These are phyloP conservation scores for Cadophora sp. DNA, from an alignment of 2,329 filamentous ascomycete genomes.

Conservation along the genomic window DNA sequence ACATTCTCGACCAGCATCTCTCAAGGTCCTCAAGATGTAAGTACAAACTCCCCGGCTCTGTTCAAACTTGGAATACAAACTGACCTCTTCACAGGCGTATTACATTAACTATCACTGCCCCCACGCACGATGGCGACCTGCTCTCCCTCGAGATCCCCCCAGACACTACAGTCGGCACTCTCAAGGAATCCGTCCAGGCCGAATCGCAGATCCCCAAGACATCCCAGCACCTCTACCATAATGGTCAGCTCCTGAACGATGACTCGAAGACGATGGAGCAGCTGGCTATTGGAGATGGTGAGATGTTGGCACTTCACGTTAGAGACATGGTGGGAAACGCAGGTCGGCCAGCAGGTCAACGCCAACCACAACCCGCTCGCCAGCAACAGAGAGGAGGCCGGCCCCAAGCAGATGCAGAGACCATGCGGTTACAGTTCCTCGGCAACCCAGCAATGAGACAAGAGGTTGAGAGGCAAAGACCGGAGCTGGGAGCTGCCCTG, in stretches of 20 bases:
- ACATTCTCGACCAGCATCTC: constrained; percentile 13
- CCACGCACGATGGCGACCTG: constrained; percentile 71
- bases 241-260: constrained; percentile 80
- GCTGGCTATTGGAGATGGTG: constrained; percentile 82
- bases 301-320: constrained; percentile 91
- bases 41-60: constrained; percentile 19
- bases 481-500: constrained; percentile 77
- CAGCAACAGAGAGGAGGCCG: constrained; percentile 44
- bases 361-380: constrained; percentile 42
- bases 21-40: constrained; percentile 32
- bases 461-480: constrained; percentile 74
- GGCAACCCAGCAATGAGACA: constrained; percentile 76
- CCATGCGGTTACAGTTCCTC: constrained; percentile 81
- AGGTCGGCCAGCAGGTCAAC: constrained; percentile 52
- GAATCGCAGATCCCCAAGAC: constrained; percentile 77
- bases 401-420: constrained; percentile 72
- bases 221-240: constrained; percentile 87
- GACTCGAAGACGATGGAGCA: constrained; percentile 83
- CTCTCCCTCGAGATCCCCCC: constrained; percentile 82
- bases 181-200: constrained; percentile 87
- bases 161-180: constrained; percentile 81
- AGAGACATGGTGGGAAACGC: constrained; percentile 56
- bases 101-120: constrained; percentile 83
- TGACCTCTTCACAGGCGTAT: constrained; percentile 68
- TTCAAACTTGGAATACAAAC: constrained; percentile 24